A percentile compares a stretch with the other conserved stretches of the same genome.
Conservation (phyloP, 768 basidiomycete genomes). For the Favolaschia claudopus region DNA sequence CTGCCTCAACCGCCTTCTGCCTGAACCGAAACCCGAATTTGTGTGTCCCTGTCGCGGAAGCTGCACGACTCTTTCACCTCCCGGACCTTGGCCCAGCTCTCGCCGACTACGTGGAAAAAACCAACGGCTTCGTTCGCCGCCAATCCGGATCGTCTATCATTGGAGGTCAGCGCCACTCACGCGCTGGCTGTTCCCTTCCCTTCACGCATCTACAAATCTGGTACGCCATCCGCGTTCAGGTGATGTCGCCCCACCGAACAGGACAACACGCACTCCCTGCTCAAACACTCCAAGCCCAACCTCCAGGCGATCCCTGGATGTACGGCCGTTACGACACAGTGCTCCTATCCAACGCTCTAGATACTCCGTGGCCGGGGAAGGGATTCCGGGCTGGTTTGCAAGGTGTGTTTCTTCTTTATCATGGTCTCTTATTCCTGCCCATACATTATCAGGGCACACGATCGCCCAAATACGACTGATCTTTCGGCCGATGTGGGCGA, state of each 20-base stretch:
- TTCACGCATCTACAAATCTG: conserved; percentile 36
- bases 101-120: conserved; percentile 25
- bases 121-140: neutral
- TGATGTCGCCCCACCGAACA: conserved; percentile 31
- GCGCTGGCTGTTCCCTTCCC: conserved; percentile 17
- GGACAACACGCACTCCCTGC: conserved; percentile 23
- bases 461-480: conserved; percentile 28
- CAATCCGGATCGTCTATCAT: neutral
- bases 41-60: conserved; percentile 28
- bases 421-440: neutral
- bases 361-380: conserved; percentile 22
- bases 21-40: conserved; percentile 30
- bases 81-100: conserved; percentile 37
- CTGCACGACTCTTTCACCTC: conserved; percentile 29
- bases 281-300: conserved; percentile 31
- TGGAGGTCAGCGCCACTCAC: conserved; percentile 6
- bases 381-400: conserved; percentile 25
- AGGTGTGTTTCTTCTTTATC: neutral
- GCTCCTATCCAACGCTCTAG: conserved; percentile 14
- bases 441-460: conserved; percentile 23
- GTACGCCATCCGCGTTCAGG: conserved; percentile 34
- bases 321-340: conserved; percentile 23
- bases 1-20: conserved; percentile 30
- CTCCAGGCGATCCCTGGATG: conserved; percentile 20
- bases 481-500: conserved; percentile 12